A percentile compares a stretch with the other conserved stretches of the same genome.
These are phyloP conservation scores for Sutorius australiensis DNA, from an alignment of 768 basidiomycete genomes.

Conservation along the genomic window DNA sequence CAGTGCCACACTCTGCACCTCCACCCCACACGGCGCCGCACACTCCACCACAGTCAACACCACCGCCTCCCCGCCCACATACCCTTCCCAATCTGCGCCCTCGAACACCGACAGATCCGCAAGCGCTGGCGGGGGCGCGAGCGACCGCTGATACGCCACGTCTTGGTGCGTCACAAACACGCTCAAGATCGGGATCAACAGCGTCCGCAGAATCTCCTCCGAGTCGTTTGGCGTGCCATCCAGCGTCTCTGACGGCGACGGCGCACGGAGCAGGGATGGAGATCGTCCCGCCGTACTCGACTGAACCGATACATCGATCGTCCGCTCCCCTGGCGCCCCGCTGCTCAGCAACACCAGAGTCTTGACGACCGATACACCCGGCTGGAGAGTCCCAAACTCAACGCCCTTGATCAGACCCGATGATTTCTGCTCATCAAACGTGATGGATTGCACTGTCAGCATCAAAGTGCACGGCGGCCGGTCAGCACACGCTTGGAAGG, in stretches of 20 bases:
- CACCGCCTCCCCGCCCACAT: slow-evolving; percentile 53
- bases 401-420: slow-evolving; percentile 72
- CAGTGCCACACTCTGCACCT: slow-evolving; percentile 47
- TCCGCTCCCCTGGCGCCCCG: slow-evolving; percentile 65
- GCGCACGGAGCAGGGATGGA: neutral
- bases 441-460: slow-evolving; percentile 54
- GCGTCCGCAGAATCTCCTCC: slow-evolving; percentile 59
- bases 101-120: slow-evolving; percentile 56
- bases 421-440: slow-evolving; percentile 60
- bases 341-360: slow-evolving; percentile 59
- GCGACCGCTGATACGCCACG: slow-evolving; percentile 49
- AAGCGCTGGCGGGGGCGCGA: slow-evolving; percentile 41
- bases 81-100: slow-evolving; percentile 44
- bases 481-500: neutral
- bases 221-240: slow-evolving; percentile 18
- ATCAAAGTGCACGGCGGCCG: neutral
- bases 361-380: slow-evolving; percentile 56
- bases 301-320: slow-evolving; percentile 78
- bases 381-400: slow-evolving; percentile 56
- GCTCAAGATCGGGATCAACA: slow-evolving; percentile 62
- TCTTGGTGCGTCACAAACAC: slow-evolving; percentile 55
- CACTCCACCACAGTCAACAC: slow-evolving; percentile 51
- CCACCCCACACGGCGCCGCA: slow-evolving; percentile 52
- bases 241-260: slow-evolving; percentile 5
- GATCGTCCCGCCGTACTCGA: slow-evolving; percentile 38